These are phyloP conservation scores for Colletotrichum tropicale DNA, from an alignment of 2,329 filamentous ascomycete species.

Conservation along the genomic window DNA sequence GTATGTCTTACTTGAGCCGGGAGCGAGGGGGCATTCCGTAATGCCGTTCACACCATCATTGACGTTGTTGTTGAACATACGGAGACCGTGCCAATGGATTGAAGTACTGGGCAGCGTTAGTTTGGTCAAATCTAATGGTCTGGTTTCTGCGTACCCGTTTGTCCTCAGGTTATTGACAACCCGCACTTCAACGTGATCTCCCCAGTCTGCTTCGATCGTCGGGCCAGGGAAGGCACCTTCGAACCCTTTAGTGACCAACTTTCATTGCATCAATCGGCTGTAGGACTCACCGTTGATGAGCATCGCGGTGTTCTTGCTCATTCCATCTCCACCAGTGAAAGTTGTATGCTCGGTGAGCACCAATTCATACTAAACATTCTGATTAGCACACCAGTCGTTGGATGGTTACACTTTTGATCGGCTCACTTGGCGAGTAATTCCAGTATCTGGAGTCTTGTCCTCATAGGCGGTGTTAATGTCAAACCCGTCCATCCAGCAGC, in stretches of 20 bases:
- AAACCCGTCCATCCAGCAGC: slow-evolving; percentile 30
- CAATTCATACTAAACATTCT: slow-evolving; percentile 12
- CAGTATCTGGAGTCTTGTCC: slow-evolving; percentile 34
- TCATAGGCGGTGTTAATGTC: slow-evolving; percentile 31
- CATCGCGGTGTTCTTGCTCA: slow-evolving; percentile 24
- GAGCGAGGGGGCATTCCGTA: slow-evolving; percentile 45
- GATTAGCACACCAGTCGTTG: background rate
- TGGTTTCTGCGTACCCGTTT: slow-evolving; percentile 39
- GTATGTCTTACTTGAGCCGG: slow-evolving; percentile 37
- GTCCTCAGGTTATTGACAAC: slow-evolving; percentile 68
- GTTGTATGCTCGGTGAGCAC: slow-evolving; percentile 19
- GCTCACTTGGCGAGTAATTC: slow-evolving; percentile 17
- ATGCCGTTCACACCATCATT: slow-evolving; percentile 51
- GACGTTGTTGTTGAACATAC: slow-evolving; percentile 46
- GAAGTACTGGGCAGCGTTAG: slow-evolving; percentile 33
- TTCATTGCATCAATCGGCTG: background rate
- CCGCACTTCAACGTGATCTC: slow-evolving; percentile 59
- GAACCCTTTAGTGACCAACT: background rate
- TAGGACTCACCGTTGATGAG: slow-evolving; percentile 23
- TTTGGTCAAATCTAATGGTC: too few species aligned
- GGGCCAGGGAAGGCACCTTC: slow-evolving; percentile 37
- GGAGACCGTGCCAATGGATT: slow-evolving; percentile 56
- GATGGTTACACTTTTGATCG: background rate
- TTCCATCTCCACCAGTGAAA: slow-evolving; percentile 20
- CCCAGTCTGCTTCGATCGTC: slow-evolving; percentile 56